Evolutionary conservation across 495 filamentous ascomycete genomes (phyloP).

Genomic region (Physcia stellaris): DNA sequence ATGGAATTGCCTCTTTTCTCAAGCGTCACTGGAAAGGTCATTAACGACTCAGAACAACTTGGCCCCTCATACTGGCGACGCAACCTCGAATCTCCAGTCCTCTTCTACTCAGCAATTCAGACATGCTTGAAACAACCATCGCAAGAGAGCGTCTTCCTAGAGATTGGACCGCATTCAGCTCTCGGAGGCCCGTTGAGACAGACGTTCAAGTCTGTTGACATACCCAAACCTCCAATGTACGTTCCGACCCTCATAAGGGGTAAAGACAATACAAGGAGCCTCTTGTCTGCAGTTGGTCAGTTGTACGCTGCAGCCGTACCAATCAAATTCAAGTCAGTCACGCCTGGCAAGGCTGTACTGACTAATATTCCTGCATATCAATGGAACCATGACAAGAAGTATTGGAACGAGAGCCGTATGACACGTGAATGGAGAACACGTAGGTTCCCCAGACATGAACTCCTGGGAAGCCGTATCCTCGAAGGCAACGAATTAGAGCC

Average conservation of each 20-base stretch:
- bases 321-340: neutral
- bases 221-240: slow-evolving; percentile 7
- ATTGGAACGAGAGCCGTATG: slow-evolving; percentile 22
- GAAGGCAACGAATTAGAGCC: slow-evolving; percentile 20
- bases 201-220: neutral
- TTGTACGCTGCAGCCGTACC: slow-evolving; percentile 10
- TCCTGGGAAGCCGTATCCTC: slow-evolving; percentile 19
- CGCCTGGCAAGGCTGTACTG: neutral
- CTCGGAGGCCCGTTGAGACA: slow-evolving; percentile 3
- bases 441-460: slow-evolving; percentile 14
- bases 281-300: slow-evolving; percentile 11
- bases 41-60: neutral
- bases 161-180: slow-evolving; percentile 5
- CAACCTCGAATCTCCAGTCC: slow-evolving; percentile 2
- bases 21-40: neutral
- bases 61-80: slow-evolving; percentile 1
- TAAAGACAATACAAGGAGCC: slow-evolving; percentile 13
- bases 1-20: neutral
- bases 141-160: slow-evolving; percentile 6
- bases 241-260: slow-evolving; percentile 15
- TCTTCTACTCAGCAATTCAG: neutral
- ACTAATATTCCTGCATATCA: slow-evolving; percentile 22
- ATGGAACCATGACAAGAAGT: slow-evolving; percentile 22
- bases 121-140: neutral
- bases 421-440: slow-evolving; percentile 18